These are phyloP conservation scores for Pseudogymnoascus sp. DNA, from an alignment of 2,329 filamentous ascomycete species.

Conservation along the genomic window DNA sequence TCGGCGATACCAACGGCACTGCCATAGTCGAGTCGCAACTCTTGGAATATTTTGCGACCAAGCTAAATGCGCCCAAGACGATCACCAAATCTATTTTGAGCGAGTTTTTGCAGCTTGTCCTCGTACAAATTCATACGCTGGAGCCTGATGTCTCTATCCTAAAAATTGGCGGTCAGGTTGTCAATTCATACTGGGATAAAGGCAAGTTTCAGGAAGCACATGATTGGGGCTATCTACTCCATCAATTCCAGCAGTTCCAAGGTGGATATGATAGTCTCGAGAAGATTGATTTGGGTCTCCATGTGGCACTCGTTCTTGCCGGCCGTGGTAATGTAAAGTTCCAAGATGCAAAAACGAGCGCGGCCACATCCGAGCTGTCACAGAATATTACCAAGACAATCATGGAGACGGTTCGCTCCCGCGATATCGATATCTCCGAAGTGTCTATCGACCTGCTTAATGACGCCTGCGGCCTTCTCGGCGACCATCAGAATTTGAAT, in stretches of 20 bases:
- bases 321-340: conserved; percentile 33
- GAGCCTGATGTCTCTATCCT: neutral
- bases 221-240: conserved; percentile 36
- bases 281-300: conserved; percentile 37
- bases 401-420: conserved; percentile 33
- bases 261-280: conserved; percentile 33
- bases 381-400: conserved; percentile 34
- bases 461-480: conserved; percentile 38
- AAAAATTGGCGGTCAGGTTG: neutral
- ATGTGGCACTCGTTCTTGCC: conserved; percentile 37
- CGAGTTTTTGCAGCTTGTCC: conserved; percentile 17
- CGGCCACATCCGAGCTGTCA: conserved; percentile 31
- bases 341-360: conserved; percentile 28
- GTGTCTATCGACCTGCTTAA: conserved; percentile 38
- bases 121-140: conserved; percentile 8
- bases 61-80: conserved; percentile 26
- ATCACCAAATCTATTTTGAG: conserved; percentile 23
- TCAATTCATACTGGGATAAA: conserved; percentile 23
- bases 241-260: conserved; percentile 35
- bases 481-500: conserved; percentile 38
- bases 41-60: conserved; percentile 28
- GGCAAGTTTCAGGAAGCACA: conserved; percentile 34
- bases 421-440: conserved; percentile 36
- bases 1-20: conserved; percentile 13
- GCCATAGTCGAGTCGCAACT: conserved; percentile 26